phyloP scores from a whole-genome alignment of 2,329 filamentous ascomycete species.

The Alternaria arborescens region DNA sequence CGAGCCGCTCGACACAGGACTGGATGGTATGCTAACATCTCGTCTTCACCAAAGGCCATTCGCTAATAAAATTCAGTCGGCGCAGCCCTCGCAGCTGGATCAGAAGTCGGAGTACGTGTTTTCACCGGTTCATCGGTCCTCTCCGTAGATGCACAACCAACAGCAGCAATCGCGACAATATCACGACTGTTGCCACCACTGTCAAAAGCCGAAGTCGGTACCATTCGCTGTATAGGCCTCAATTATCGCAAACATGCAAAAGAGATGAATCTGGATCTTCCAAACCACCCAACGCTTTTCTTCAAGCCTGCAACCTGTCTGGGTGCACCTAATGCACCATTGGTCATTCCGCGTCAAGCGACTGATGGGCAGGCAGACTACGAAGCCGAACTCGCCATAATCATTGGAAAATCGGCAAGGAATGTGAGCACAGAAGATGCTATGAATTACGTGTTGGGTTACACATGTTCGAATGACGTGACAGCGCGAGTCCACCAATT shows the following conservation, averaged over 20 bases:
- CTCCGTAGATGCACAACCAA: slow-evolving; percentile 6
- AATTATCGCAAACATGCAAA: slow-evolving; percentile 45
- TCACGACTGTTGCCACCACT: slow-evolving; percentile 46
- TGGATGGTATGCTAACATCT: slow-evolving; percentile 17
- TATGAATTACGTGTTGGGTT: neutral
- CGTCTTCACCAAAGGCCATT: too few relatives aligned
- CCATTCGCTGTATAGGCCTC: slow-evolving; percentile 58
- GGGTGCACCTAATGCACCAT: slow-evolving; percentile 35
- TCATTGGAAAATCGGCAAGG: neutral
- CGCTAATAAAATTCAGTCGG: neutral
- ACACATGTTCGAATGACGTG: neutral
- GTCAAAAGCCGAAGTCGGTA: slow-evolving; percentile 46
- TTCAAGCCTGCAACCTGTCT: slow-evolving; percentile 30
- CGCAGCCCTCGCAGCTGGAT: slow-evolving; percentile 19
- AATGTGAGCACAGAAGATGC: neutral
- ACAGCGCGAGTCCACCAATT: neutral
- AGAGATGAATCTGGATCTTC: slow-evolving; percentile 25
- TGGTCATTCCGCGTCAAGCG: neutral
- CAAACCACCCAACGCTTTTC: slow-evolving; percentile 27
- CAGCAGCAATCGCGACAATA: slow-evolving; percentile 16
- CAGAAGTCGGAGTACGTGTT: slow-evolving; percentile 13
- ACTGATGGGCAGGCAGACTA: neutral
- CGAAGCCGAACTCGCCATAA: neutral
- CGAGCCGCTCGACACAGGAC: slow-evolving; percentile 16
- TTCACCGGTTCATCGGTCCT: slow-evolving; percentile 23